Percentiles rank a stretch among this genome's conserved stretches.
Conservation (phyloP, 768 basidiomycete species). For the Boletus vinaceobasis region DNA sequence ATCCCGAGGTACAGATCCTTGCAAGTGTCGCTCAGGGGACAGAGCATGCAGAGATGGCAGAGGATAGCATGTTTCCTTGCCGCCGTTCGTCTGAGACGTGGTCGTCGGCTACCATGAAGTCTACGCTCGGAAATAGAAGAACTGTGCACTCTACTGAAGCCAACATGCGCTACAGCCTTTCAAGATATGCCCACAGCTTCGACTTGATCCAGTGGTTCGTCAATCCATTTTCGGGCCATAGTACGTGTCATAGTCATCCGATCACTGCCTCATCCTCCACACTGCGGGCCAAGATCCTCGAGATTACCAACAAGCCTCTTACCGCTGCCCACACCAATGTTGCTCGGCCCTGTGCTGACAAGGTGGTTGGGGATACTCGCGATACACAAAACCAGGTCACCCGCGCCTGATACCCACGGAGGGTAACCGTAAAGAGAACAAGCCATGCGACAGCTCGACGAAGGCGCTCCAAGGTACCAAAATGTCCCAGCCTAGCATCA, state of each 20-base stretch:
- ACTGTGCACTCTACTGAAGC: neutral
- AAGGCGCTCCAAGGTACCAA: neutral
- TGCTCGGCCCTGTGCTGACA: slow-evolving; percentile 4
- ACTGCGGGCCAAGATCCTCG: neutral
- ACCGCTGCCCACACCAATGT: neutral
- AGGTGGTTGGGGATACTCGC: too few relatives aligned
- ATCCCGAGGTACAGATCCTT: neutral
- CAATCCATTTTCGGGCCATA: neutral
- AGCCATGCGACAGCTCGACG: neutral
- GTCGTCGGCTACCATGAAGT: neutral
- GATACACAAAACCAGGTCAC: neutral
- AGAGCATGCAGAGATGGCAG: neutral
- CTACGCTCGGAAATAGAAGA: neutral
- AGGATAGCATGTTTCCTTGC: neutral
- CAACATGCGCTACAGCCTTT: neutral
- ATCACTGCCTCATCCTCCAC: neutral
- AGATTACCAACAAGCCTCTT: neutral
- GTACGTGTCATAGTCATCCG: slow-evolving; percentile 2
- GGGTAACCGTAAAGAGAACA: slow-evolving; percentile 12
- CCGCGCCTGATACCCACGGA: neutral
- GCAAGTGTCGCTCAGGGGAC: neutral
- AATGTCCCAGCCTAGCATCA: neutral
- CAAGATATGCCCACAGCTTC: neutral
- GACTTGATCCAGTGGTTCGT: neutral
- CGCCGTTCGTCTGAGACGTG: neutral